These are phyloP conservation scores for Taphrina populina DNA, from an alignment of 1,139 yeast species.

Conservation along the genomic window DNA sequence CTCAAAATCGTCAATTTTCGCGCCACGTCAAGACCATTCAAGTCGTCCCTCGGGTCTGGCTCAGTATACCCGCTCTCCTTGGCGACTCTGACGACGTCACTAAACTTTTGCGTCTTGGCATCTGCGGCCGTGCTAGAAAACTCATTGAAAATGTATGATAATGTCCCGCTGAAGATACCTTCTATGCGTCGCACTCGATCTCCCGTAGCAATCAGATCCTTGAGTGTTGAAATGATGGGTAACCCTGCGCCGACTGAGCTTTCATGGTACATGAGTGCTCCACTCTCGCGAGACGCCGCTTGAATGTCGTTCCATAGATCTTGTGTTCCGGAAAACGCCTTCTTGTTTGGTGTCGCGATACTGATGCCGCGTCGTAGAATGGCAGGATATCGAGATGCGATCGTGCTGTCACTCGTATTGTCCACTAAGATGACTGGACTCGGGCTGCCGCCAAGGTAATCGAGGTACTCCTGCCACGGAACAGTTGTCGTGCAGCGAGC, in stretches of 20 bases:
- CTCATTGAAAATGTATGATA: constrained; percentile 93
- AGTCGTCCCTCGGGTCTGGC: constrained; percentile 98
- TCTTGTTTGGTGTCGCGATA: constrained; percentile 96
- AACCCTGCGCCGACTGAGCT: constrained; percentile 99
- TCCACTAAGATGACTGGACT: constrained; percentile 83
- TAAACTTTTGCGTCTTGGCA: constrained; percentile 58
- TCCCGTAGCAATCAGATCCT: constrained; percentile 85
- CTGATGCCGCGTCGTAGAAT: constrained; percentile 78
- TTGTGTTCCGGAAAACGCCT: constrained; percentile 86
- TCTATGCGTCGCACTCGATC: constrained; percentile 87
- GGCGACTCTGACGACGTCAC: constrained; percentile 85
- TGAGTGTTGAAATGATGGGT: constrained; percentile 84
- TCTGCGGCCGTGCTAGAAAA: constrained; percentile 63
- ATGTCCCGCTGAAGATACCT: constrained; percentile 94
- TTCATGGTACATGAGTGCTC: constrained; percentile 91
- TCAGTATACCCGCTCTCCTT: constrained; percentile 93
- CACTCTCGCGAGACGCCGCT: constrained; percentile 50
- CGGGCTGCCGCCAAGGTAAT: constrained; percentile 63
- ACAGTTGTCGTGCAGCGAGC: constrained; percentile 53
- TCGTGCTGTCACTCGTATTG: constrained; percentile 79
- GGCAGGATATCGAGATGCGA: constrained; percentile 74
- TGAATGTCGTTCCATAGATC: constrained; percentile 76
- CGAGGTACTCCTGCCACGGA: constrained; percentile 57
- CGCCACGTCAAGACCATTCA: constrained; percentile 96
- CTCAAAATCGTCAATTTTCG: constrained; percentile 95